Evolutionary conservation across 805 yeast species (phyloP).

Genomic region (Blastobotrys robertii): DNA sequence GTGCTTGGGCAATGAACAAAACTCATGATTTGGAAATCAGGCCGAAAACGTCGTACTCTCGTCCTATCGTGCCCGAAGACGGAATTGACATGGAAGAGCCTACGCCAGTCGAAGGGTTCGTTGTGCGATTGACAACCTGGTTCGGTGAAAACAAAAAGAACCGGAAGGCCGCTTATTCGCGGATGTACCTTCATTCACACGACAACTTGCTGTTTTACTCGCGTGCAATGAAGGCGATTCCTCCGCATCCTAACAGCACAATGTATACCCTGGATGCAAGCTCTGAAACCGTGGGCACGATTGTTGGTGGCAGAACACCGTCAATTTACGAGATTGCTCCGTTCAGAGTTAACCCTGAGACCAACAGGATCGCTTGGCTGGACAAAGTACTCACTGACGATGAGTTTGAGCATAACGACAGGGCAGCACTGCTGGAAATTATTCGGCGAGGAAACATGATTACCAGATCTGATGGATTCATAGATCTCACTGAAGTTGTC

Average conservation of each 20-base stretch:
- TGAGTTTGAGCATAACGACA: constrained; percentile 43
- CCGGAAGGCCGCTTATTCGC: constrained; percentile 35
- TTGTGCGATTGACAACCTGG: constrained; percentile 45
- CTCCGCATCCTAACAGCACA: constrained; percentile 37
- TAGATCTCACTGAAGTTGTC: constrained; percentile 47
- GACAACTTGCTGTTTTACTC: constrained; percentile 54
- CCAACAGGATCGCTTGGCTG: constrained; percentile 57
- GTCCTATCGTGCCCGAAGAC: constrained; percentile 14
- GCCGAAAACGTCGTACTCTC: constrained; percentile 23
- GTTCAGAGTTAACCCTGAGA: constrained; percentile 36
- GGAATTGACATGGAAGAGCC: constrained; percentile 43
- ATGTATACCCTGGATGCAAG: constrained; percentile 22
- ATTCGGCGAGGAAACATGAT: constrained; percentile 51
- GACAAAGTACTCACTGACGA: constrained; percentile 26
- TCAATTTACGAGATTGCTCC: constrained; percentile 41
- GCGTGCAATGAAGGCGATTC: constrained; percentile 45
- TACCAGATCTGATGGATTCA: constrained; percentile 46
- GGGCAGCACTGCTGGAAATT: constrained; percentile 51
- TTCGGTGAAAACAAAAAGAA: constrained; percentile 33
- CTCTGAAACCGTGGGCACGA: constrained; percentile 15
- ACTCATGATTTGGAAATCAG: constrained; percentile 57
- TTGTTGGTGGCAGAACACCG: constrained; percentile 25
- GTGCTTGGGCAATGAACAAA: constrained; percentile 34
- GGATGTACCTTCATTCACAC: constrained; percentile 54
- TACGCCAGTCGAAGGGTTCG: constrained; percentile 70